These are phyloP conservation scores for Euryodendron excelsum DNA, from an alignment of 148 eudicot genomes.

Conservation along the genomic window DNA sequence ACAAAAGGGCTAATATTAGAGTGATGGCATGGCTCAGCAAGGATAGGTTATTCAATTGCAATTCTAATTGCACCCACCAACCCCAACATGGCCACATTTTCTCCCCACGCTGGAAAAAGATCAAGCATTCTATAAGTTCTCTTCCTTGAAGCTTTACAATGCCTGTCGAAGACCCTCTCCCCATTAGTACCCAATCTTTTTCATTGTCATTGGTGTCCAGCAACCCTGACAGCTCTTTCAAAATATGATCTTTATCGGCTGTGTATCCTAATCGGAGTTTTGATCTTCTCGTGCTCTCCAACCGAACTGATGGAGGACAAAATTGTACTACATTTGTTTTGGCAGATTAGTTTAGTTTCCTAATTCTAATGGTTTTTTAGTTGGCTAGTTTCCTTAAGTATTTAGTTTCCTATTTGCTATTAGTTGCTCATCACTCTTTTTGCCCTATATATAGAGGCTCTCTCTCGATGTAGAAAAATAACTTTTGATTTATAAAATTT, in stretches of 20 bases:
- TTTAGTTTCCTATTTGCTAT: no score
- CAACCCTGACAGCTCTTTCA: conserved; percentile 33
- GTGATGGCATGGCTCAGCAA: conserved; percentile 40
- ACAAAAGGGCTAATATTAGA: conserved; percentile 31
- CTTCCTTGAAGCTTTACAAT: conserved; percentile 38
- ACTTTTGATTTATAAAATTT: no score
- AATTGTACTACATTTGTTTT: no score
- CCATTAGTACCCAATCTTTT: conserved; percentile 56
- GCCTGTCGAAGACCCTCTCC: conserved; percentile 37
- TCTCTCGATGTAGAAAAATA: no score
- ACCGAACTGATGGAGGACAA: no score
- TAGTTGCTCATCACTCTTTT: no score
- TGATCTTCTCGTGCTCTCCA: conserved; percentile 56
- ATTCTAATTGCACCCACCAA: conserved; percentile 48
- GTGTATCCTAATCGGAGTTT: conserved; percentile 25
- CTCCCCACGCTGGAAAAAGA: conserved; percentile 30
- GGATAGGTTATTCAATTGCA: conserved; percentile 27
- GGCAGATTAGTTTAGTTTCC: no score
- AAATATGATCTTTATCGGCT: conserved; percentile 25
- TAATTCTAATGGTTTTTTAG: no score
- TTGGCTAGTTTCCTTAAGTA: no score
- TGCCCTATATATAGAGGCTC: no score
- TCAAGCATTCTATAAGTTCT: conserved; percentile 26
- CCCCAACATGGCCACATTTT: conserved; percentile 39
- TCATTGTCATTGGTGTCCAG: conserved; percentile 23